phyloP scores from a whole-genome alignment of 2,329 filamentous ascomycete species.

The Dactylellina sp. region DNA sequence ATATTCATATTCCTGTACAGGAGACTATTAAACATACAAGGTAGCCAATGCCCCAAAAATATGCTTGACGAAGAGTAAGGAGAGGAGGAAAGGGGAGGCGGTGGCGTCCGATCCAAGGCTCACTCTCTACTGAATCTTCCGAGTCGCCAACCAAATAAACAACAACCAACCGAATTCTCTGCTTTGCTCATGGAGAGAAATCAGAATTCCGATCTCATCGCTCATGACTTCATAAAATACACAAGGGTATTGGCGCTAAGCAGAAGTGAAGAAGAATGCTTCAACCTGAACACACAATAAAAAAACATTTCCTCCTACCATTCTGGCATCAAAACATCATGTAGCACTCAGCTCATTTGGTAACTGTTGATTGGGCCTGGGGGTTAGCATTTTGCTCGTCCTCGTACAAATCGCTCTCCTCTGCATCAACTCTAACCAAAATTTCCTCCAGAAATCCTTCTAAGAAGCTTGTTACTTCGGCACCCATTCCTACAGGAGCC shows the following conservation, averaged over 20 bases:
- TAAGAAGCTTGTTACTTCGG: conserved; percentile 86
- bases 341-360: conserved; percentile 14
- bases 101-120: conserved; percentile 6
- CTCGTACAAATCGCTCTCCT: conserved; percentile 71
- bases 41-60: conserved; percentile 31
- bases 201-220: conserved; percentile 55
- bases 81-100: conserved; percentile 4
- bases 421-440: conserved; percentile 86
- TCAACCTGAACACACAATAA: conserved; percentile 39
- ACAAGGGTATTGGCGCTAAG: conserved; percentile 57
- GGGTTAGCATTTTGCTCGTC: conserved; percentile 43
- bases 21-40: conserved; percentile 48
- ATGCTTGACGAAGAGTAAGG: conserved; percentile 31
- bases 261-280: conserved; percentile 48
- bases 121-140: conserved; percentile 13
- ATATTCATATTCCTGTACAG: conserved; percentile 40
- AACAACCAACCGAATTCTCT: conserved; percentile 27
- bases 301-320: conserved; percentile 17
- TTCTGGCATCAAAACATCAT: conserved; percentile 10
- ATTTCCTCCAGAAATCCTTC: conserved; percentile 96
- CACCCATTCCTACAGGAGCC: conserved; percentile 91
- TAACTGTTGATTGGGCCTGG: conserved; percentile 22
- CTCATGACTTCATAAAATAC: conserved; percentile 57
- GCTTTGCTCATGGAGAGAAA: conserved; percentile 31
- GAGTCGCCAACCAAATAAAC: conserved; percentile 29